Base-by-base conservation (phyloP, 2,329 filamentous ascomycete genomes). In the Ophiostoma sp. region DNA sequence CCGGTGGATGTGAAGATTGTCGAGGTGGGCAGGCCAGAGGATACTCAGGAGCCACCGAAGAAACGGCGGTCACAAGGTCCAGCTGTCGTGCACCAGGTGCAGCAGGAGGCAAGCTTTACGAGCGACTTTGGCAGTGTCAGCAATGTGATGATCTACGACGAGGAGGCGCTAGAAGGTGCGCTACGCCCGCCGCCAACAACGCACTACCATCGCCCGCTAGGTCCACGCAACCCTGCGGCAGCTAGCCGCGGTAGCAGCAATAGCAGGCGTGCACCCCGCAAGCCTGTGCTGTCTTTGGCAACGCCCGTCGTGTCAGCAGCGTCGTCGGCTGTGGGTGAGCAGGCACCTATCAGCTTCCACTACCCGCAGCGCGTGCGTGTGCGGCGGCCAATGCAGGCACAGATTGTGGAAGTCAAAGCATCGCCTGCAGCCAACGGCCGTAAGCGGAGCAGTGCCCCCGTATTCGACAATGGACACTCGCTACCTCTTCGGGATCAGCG, bases 351-450 rank as follows among this genome's bases (percentile, higher is more conserved):
- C 36, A 75, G 74, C 66, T 76, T 76, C 71, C 75, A 77, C 71
- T 76, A 76, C 63, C 75, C 74, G 7, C 74, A 74, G 66, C 73
- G 74, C 14, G 63, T 72, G 69, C 73, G 73, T 62, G 69, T 70
- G 44, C 69, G 45, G 38, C 69, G 55, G 55, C 68, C 62, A 16
- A 58, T 66, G 49, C 63, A 42, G 60, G 49, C 69, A 12, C 63
- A 68, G 14, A 65, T 52, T 16, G 66, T 62, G 2, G 64, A 70
- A 55, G 58, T 66, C 45, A 64, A 60, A 45, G 67, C 36, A 45
- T 67, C 49, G 38, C 40, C 62, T 16, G 55, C 66, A n/a, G 49
- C 11, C 42, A 65, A 42, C 7, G 41, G 49, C 16, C 36, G 45
- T 16, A 58, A 47, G 44, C 14, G 38, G 38, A 27, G 41, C 14